These are phyloP conservation scores for Scorias spongiosa DNA, from an alignment of 2,329 filamentous ascomycete genomes.

Conservation along the genomic window DNA sequence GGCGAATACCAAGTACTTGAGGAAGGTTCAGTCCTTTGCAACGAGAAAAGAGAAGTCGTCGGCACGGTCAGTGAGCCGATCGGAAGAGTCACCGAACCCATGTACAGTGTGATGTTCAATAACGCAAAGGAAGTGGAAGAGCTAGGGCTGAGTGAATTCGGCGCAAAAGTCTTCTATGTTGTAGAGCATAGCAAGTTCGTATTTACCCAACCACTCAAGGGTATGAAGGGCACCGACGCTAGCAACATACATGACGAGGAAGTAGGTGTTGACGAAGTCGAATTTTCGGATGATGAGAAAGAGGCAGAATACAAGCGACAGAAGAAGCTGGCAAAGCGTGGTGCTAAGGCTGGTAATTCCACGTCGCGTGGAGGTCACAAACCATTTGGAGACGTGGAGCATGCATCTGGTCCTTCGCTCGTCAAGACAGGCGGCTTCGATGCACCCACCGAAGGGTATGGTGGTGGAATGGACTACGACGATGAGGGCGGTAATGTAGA, in stretches of 20 bases:
- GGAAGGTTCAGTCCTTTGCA: conserved; percentile 67
- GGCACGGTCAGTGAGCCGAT: conserved; percentile 44
- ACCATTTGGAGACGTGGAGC: background rate
- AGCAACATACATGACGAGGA: conserved; percentile 94
- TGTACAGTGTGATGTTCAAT: conserved; percentile 70
- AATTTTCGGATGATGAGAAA: conserved; percentile 93
- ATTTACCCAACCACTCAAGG: conserved; percentile 69
- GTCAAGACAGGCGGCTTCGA: conserved; percentile 6
- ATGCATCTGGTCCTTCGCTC: conserved; percentile 6
- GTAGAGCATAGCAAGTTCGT: conserved; percentile 61
- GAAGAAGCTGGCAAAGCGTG: conserved; percentile 19
- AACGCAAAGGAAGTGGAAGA: conserved; percentile 52
- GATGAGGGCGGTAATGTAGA: conserved; percentile 23
- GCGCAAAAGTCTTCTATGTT: conserved; percentile 64
- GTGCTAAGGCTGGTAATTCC: conserved; percentile 3
- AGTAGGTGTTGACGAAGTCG: conserved; percentile 67
- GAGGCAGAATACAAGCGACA: conserved; percentile 42
- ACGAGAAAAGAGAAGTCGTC: conserved; percentile 57
- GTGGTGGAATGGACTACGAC: conserved; percentile 22
- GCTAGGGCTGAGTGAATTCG: conserved; percentile 46
- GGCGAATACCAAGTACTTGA: conserved; percentile 80
- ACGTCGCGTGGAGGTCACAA: background rate
- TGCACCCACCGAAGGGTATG: conserved; percentile 11
- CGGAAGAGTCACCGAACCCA: conserved; percentile 61
- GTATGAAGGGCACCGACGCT: conserved; percentile 76